These are phyloP conservation scores for Hirschfeldia incana DNA, from an alignment of 345 rosid genomes.

Conservation along the genomic window DNA sequence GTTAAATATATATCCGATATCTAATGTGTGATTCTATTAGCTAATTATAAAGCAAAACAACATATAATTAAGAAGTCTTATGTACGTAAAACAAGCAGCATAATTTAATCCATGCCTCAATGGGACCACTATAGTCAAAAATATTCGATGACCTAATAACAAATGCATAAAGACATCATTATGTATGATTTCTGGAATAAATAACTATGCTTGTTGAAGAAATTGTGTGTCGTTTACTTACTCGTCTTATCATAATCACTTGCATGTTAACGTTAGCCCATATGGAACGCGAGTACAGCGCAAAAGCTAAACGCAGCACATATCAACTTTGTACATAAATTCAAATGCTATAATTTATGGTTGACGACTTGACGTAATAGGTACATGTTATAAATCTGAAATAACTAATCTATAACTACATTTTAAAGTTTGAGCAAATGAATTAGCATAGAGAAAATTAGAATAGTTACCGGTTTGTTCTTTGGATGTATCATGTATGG, in stretches of 20 bases:
- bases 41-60: not conserved
- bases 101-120: not conserved
- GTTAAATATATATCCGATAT: not conserved
- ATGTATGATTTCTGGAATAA: not conserved
- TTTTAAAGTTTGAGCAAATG: too few relatives aligned
- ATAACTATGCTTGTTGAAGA: not conserved
- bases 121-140: not conserved
- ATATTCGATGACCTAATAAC: constrained; percentile 15
- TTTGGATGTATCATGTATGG: too few relatives aligned
- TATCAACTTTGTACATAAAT: not conserved
- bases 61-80: not conserved
- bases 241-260: not conserved
- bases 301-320: not conserved
- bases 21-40: not conserved
- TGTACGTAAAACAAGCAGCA: not conserved
- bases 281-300: not conserved
- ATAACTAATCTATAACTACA: not conserved
- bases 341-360: not conserved
- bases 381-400: not conserved
- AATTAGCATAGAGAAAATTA: too few relatives aligned
- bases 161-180: constrained; percentile 14
- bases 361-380: not conserved
- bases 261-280: not conserved
- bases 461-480: too few relatives aligned
- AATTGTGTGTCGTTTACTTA: constrained; percentile 6